These are phyloP conservation scores for Eutypa lata DNA, from an alignment of 2,329 filamentous ascomycete species.

Conservation along the genomic window DNA sequence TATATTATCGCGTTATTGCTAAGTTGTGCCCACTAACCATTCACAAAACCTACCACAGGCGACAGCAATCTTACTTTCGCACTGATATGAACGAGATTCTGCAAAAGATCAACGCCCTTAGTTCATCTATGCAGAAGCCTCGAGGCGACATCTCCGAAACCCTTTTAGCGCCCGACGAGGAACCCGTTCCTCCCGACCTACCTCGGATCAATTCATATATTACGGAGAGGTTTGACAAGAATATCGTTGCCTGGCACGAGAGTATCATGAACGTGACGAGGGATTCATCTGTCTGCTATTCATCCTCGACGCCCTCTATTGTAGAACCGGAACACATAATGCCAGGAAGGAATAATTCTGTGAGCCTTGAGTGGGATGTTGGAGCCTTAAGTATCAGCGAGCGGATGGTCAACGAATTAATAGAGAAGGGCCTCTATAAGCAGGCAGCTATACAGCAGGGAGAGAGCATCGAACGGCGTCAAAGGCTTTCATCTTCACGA, in stretches of 20 bases:
- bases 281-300: background rate
- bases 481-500: background rate
- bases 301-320: background rate
- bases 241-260: background rate
- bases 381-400: background rate
- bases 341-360: background rate
- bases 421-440: background rate
- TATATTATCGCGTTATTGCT: too few species aligned
- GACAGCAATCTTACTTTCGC: background rate
- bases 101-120: background rate
- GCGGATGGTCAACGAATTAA: background rate
- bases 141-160: background rate
- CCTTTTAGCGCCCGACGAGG: background rate
- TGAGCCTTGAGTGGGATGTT: background rate
- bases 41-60: background rate
- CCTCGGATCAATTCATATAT: background rate
- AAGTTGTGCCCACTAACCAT: background rate
- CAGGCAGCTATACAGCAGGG: background rate
- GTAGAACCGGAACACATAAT: background rate
- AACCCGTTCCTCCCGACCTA: background rate
- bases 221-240: background rate
- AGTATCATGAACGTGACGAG: background rate
- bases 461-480: background rate
- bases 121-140: background rate
- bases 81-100: background rate